phyloP scores from a whole-genome alignment of 1,284 basidiomycete species.

The Ganoderma resinaceum region DNA sequence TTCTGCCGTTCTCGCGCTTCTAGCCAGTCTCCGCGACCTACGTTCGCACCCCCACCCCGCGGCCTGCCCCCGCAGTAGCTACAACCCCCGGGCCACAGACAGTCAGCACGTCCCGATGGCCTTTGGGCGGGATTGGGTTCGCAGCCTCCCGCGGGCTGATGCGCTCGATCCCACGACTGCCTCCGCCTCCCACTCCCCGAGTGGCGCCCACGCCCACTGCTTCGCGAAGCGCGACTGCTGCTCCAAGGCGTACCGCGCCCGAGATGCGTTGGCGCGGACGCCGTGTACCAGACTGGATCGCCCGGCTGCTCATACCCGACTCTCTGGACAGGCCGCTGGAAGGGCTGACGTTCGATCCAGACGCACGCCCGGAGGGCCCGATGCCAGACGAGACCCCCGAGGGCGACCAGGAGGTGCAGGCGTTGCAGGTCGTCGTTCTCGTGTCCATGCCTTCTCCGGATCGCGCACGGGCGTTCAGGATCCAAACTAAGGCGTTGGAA shows the following conservation, averaged over 20 bases:
- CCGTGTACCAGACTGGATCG: conserved; percentile 21
- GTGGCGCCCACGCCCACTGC: not conserved
- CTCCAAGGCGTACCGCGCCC: conserved; percentile 2
- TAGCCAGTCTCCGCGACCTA: conserved; percentile 33
- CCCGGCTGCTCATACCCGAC: conserved; percentile 19
- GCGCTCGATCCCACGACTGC: conserved; percentile 19
- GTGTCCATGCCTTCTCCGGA: conserved; percentile 39
- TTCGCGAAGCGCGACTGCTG: not conserved
- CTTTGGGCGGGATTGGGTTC: conserved; percentile 10
- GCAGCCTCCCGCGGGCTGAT: conserved; percentile 18
- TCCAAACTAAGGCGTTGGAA: conserved; percentile 12
- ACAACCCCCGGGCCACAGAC: not conserved
- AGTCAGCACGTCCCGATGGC: conserved; percentile 10
- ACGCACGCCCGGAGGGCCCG: not conserved
- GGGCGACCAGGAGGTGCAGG: conserved; percentile 14
- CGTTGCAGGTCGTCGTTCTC: conserved; percentile 36
- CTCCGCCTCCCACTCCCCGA: conserved; percentile 14
- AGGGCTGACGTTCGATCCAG: not conserved
- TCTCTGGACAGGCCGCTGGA: not conserved
- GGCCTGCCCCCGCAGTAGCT: not conserved
- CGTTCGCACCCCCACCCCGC: conserved; percentile 18
- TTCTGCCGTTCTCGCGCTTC: conserved; percentile 1
- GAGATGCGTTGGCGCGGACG: conserved; percentile 27
- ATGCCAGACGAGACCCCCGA: not conserved
- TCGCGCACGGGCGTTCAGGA: conserved; percentile 9